phyloP scores from a whole-genome alignment of 495 filamentous ascomycete species.

The Trichoderma orchidacearum region DNA sequence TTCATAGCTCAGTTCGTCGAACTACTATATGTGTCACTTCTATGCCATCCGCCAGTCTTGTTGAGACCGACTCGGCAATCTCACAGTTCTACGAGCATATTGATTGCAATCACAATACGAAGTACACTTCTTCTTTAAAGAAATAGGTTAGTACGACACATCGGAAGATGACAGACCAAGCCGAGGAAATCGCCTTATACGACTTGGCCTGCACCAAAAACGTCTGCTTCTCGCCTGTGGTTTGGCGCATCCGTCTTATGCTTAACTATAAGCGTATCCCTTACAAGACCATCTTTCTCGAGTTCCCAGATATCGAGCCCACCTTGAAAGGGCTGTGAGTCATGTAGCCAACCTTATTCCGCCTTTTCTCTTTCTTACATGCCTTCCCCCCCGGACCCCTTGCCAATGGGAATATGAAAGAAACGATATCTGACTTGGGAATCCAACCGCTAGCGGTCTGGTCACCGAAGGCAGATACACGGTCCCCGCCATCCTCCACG shows the following conservation, averaged over 20 bases:
- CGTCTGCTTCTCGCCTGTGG: neutral
- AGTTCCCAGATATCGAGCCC: neutral
- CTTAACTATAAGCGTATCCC: neutral
- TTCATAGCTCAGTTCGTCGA: no score
- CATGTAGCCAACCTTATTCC: neutral
- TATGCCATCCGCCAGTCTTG: no score
- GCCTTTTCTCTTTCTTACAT: neutral
- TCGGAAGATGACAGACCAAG: no score
- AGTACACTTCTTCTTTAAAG: no score
- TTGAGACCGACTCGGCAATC: no score
- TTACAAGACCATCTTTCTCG: neutral
- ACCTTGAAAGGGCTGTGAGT: neutral
- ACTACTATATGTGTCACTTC: no score
- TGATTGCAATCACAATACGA: no score
- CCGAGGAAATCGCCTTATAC: slow-evolving; percentile 2
- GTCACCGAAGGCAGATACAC: neutral
- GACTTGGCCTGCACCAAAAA: neutral
- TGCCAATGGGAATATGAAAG: neutral
- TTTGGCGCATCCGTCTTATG: neutral
- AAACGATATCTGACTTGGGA: neutral
- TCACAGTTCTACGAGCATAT: no score
- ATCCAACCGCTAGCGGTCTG: neutral
- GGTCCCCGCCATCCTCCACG: neutral
- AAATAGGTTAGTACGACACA: no score
- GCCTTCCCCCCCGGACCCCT: neutral